These are phyloP conservation scores for Neurospora sp. DNA, from an alignment of 495 filamentous ascomycete genomes.

Conservation along the genomic window DNA sequence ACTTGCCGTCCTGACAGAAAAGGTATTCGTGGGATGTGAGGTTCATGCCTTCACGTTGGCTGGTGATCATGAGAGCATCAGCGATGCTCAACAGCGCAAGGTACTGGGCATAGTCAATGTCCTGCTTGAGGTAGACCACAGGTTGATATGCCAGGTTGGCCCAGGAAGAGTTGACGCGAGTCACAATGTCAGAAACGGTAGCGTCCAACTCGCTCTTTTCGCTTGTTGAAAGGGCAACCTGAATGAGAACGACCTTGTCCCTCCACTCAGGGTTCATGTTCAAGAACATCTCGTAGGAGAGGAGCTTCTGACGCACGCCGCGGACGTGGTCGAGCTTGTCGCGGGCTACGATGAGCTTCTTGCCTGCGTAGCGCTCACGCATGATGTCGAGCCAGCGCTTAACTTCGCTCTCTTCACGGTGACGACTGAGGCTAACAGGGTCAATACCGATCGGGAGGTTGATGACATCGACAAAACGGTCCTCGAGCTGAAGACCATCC, in stretches of 20 bases:
- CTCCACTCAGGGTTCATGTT: slow-evolving; percentile 86
- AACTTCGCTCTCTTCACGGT: slow-evolving; percentile 64
- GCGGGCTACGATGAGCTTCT: slow-evolving; percentile 80
- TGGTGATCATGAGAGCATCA: slow-evolving; percentile 85
- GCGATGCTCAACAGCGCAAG: slow-evolving; percentile 80
- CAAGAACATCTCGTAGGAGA: slow-evolving; percentile 87
- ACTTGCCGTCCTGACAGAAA: slow-evolving; percentile 81
- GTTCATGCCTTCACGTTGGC: slow-evolving; percentile 92
- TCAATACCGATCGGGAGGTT: slow-evolving; percentile 75
- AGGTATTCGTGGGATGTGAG: slow-evolving; percentile 87
- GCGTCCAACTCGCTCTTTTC: slow-evolving; percentile 79
- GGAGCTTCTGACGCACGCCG: slow-evolving; percentile 81
- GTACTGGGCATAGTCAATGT: slow-evolving; percentile 83
- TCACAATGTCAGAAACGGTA: slow-evolving; percentile 84
- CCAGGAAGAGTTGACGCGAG: slow-evolving; percentile 79
- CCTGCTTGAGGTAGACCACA: slow-evolving; percentile 88
- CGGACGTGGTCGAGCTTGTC: slow-evolving; percentile 90
- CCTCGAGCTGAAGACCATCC: slow-evolving; percentile 81
- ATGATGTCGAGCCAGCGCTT: slow-evolving; percentile 69
- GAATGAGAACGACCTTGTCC: slow-evolving; percentile 78
- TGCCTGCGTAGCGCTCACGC: slow-evolving; percentile 67
- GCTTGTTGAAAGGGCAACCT: slow-evolving; percentile 81
- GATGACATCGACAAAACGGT: slow-evolving; percentile 80
- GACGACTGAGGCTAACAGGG: slow-evolving; percentile 59
- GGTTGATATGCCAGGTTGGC: slow-evolving; percentile 84